phyloP scores from a whole-genome alignment of 139 green algal genomes.

The Tetradesmus lagerheimii region DNA sequence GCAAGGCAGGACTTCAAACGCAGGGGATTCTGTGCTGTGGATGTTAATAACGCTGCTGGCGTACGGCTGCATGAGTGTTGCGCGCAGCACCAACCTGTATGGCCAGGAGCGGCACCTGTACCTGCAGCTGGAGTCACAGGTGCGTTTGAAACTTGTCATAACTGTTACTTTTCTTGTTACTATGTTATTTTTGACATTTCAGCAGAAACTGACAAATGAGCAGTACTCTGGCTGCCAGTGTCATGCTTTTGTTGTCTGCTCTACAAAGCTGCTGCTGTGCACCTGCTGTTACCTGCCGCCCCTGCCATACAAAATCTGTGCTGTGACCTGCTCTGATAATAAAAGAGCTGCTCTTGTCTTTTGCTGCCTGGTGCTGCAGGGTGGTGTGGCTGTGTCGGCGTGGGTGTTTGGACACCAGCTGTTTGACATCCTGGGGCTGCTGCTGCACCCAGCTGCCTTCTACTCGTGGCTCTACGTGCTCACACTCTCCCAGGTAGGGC shows the following conservation, averaged over 20 bases:
- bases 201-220: neutral
- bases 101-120: conserved; percentile 20
- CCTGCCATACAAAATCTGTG: neutral
- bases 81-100: neutral
- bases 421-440: conserved; percentile 21
- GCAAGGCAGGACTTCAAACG: neutral
- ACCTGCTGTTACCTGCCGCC: neutral
- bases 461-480: conserved; percentile 36
- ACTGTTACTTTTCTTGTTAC: neutral
- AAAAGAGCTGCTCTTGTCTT: neutral
- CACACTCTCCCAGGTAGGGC: neutral
- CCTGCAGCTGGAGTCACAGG: conserved; percentile 9
- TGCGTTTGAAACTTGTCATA: neutral
- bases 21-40: neutral
- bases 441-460: conserved; percentile 14
- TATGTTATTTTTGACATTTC: neutral
- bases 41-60: conserved; percentile 39
- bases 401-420: conserved; percentile 36
- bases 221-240: too few relatives aligned
- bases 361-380: conserved; percentile 15
- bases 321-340: neutral
- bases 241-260: too few relatives aligned
- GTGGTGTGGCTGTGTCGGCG: neutral
- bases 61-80: conserved; percentile 9
- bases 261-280: too few relatives aligned